Evolutionary conservation across 352 stramenopile genomes (phyloP).

Genomic region (Phytophthora sp.): DNA sequence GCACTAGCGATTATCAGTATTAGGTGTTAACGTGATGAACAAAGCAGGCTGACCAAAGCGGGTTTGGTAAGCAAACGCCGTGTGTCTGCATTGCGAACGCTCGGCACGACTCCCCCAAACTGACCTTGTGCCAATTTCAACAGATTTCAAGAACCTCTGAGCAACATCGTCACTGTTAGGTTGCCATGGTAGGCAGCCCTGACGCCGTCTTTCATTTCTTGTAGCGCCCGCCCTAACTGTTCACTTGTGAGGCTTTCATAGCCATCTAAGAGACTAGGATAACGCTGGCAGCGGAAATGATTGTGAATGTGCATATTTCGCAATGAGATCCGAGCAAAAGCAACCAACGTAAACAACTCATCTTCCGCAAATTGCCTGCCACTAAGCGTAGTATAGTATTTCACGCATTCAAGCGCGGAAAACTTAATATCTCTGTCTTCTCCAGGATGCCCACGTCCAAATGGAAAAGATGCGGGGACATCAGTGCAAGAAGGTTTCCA

Average conservation of each 20-base stretch:
- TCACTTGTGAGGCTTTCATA: not conserved
- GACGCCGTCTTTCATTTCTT: constrained; percentile 4
- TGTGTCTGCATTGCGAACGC: not conserved
- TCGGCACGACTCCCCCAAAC: constrained; percentile 7
- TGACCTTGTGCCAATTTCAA: not conserved
- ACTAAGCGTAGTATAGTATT: constrained; percentile 6
- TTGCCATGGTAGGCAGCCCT: not conserved
- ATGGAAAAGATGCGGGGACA: constrained; percentile 7
- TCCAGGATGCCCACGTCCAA: constrained; percentile 7
- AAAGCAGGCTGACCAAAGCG: constrained; percentile 4
- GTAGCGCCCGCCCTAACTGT: not conserved
- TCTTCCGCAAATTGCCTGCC: constrained; percentile 4
- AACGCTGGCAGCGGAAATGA: not conserved
- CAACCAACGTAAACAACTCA: constrained; percentile 10
- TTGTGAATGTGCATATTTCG: constrained; percentile 10
- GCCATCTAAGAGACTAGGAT: not conserved
- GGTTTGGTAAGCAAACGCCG: constrained; percentile 5
- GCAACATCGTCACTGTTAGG: not conserved
- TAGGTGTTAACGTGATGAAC: constrained; percentile 13
- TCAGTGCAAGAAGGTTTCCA: not conserved
- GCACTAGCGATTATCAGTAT: not conserved
- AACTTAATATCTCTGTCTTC: not conserved
- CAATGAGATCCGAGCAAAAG: constrained; percentile 11
- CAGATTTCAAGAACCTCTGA: constrained; percentile 1
- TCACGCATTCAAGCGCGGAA: constrained; percentile 2